phyloP scores from a whole-genome alignment of 2,329 filamentous ascomycete species.

The Clarireedia paspali region DNA sequence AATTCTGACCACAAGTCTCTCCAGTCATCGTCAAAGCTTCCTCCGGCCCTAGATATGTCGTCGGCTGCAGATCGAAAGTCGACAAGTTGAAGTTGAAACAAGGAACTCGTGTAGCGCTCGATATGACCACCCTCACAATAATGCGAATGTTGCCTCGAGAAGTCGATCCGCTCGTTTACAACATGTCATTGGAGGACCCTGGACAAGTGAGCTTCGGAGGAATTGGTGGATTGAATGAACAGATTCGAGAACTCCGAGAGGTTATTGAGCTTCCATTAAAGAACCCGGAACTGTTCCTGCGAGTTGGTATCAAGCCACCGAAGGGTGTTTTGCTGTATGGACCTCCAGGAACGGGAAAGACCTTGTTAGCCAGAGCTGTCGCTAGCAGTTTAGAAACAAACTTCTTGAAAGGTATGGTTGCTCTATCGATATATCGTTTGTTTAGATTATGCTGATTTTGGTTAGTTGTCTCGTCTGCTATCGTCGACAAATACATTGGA shows the following conservation, averaged over 20 bases:
- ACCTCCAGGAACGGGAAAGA: constrained; percentile 95
- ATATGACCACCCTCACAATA: constrained; percentile 99
- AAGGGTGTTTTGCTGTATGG: constrained; percentile 96
- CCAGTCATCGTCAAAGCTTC: constrained; percentile 97
- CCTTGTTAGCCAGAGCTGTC: constrained; percentile 84
- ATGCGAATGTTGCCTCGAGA: constrained; percentile 99
- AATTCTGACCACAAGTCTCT: constrained; percentile 15
- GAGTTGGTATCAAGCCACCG: constrained; percentile 97
- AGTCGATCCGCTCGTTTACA: constrained; percentile 97
- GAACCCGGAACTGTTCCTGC: constrained; percentile 93
- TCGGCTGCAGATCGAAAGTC: constrained; percentile 96
- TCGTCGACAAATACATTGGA: constrained; percentile 99
- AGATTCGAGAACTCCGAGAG: constrained; percentile 93
- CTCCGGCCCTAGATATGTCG: constrained; percentile 92
- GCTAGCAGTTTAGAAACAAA: constrained; percentile 96
- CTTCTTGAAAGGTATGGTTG: constrained; percentile 77
- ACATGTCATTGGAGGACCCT: constrained; percentile 98
- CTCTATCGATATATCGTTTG: background rate
- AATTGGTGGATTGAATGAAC: constrained; percentile 95
- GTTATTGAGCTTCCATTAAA: constrained; percentile 97
- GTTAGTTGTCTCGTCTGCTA: constrained; percentile 91
- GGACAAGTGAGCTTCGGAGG: constrained; percentile 96
- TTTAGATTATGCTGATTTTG: constrained; percentile 14
- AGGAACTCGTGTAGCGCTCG: constrained; percentile 91
- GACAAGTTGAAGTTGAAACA: constrained; percentile 97